Evolutionary conservation across 2,329 filamentous ascomycete genomes (phyloP).

Genomic region (Pseudophaeomoniella oleicola): DNA sequence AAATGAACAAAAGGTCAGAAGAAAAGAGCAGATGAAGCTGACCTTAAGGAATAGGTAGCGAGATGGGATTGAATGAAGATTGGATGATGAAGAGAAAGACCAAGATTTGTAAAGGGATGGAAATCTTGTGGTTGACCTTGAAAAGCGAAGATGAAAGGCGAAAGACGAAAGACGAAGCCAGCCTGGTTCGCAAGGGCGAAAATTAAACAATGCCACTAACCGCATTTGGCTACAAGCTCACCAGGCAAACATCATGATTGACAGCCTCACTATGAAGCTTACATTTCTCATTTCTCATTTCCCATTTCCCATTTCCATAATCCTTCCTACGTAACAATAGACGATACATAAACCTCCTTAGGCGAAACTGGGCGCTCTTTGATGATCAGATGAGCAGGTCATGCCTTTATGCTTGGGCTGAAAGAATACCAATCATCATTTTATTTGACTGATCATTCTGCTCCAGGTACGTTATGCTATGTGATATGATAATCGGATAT

Average conservation of each 20-base stretch:
- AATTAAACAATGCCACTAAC: slow-evolving; percentile 6
- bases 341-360: too few relatives aligned
- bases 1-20: slow-evolving; percentile 5
- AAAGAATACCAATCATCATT: too few relatives aligned
- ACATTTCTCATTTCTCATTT: too few relatives aligned
- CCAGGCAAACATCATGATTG: neutral
- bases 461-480: too few relatives aligned
- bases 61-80: neutral
- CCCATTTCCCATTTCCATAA: too few relatives aligned
- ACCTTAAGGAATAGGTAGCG: neutral
- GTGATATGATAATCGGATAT: too few relatives aligned
- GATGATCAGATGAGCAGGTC: too few relatives aligned
- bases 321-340: too few relatives aligned
- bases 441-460: too few relatives aligned
- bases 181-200: slow-evolving; percentile 1
- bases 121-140: slow-evolving; percentile 7
- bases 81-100: neutral
- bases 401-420: too few relatives aligned
- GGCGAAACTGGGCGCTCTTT: too few relatives aligned
- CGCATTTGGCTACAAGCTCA: too few relatives aligned
- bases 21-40: neutral
- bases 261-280: slow-evolving; percentile 1
- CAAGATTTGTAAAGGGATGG: neutral
- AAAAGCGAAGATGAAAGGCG: neutral
- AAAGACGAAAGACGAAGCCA: slow-evolving; percentile 2